phyloP scores from a whole-genome alignment of 331 rosid genomes.

The Pyracantha coccinea region DNA sequence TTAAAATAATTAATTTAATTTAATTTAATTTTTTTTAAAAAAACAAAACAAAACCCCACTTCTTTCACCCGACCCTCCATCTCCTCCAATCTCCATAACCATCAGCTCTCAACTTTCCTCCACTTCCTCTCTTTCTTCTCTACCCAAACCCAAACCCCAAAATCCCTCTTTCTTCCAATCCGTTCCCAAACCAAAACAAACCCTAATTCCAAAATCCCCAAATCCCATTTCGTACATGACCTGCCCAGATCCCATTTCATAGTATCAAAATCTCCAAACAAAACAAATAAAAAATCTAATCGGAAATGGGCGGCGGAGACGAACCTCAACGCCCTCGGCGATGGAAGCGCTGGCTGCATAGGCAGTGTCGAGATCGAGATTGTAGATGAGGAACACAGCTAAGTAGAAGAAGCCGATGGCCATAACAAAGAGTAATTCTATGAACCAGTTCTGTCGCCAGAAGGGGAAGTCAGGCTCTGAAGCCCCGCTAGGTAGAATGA shows the following conservation, averaged over 20 bases:
- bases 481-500: slow-evolving; percentile 17
- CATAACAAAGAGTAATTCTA: slow-evolving; percentile 64
- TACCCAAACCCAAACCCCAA: slow-evolving; percentile 54
- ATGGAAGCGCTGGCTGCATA: slow-evolving; percentile 41
- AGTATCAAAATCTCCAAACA: background rate
- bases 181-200: slow-evolving; percentile 43
- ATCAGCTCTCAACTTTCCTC: slow-evolving; percentile 1
- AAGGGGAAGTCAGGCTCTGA: slow-evolving; percentile 63
- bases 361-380: slow-evolving; percentile 54
- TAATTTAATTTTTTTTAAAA: too few species aligned
- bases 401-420: slow-evolving; percentile 72
- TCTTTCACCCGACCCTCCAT: too few species aligned
- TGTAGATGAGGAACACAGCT: slow-evolving; percentile 65
- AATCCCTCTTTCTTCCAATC: slow-evolving; percentile 44
- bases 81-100: too few species aligned
- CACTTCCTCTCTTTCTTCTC: slow-evolving; percentile 26
- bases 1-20: too few species aligned
- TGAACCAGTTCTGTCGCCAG: slow-evolving; percentile 92
- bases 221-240: slow-evolving; percentile 63
- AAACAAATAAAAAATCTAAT: background rate
- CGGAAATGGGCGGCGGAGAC: background rate
- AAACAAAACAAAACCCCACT: too few species aligned
- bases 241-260: slow-evolving; percentile 7
- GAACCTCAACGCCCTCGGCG: slow-evolving; percentile 96
- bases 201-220: slow-evolving; percentile 18